A percentile compares a stretch with the other conserved stretches of the same genome.
Conservation (phyloP, 805 yeast genomes). For the Lachancea kluyveri region DNA sequence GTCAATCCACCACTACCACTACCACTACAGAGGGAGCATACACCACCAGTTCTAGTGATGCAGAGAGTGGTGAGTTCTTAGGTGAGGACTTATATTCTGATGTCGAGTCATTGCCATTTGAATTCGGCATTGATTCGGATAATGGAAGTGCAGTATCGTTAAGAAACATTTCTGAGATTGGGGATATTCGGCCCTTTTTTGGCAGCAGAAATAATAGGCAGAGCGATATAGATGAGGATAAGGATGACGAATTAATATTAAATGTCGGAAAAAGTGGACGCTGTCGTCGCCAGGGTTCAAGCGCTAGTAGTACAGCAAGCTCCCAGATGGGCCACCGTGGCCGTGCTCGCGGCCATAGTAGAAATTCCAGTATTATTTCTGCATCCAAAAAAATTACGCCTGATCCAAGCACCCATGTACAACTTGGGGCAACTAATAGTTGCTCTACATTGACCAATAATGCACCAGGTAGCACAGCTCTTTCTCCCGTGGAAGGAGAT, state of each 20-base stretch:
- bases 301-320: conserved; percentile 5
- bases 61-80: conserved; percentile 1
- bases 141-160: conserved; percentile 21
- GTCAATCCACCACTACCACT: conserved; percentile 4
- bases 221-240: conserved; percentile 6
- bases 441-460: too few relatives aligned
- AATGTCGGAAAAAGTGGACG: conserved; percentile 17
- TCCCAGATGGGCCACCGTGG: conserved; percentile 5
- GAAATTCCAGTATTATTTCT: too few relatives aligned
- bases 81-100: conserved; percentile 8
- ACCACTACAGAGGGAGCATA: too few relatives aligned
- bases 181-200: conserved; percentile 1
- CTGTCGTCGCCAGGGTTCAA: conserved; percentile 15
- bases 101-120: conserved; percentile 27
- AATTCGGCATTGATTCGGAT: conserved; percentile 27
- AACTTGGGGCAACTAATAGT: too few relatives aligned
- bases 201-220: neutral
- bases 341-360: conserved; percentile 3
- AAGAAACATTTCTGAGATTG: conserved; percentile 13
- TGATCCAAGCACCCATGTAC: too few relatives aligned
- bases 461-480: too few relatives aligned
- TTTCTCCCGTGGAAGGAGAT: too few relatives aligned
- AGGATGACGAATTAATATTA: conserved; percentile 16
- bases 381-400: too few relatives aligned
- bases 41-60: neutral